Conservation (phyloP, 257 asterid genomes). For the Capsicum pubescens region DNA sequence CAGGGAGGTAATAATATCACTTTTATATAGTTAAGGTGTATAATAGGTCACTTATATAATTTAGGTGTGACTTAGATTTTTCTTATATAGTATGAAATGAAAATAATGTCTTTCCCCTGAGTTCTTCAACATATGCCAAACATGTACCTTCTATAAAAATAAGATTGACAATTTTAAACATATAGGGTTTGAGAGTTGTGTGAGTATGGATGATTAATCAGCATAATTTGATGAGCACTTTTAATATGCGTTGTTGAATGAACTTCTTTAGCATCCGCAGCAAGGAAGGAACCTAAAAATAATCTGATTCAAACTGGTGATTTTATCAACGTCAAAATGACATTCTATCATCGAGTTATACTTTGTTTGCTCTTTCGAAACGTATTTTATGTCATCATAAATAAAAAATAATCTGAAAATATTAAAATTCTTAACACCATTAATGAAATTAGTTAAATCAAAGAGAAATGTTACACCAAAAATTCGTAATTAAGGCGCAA, state of each 20-base stretch:
- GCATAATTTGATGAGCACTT: no score
- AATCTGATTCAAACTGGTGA: fast-evolving
- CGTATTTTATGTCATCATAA: background rate
- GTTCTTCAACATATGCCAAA: background rate
- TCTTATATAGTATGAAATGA: no score
- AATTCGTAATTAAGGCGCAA: background rate
- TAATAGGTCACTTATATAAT: no score
- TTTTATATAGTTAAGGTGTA: no score
- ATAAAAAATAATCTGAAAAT: background rate
- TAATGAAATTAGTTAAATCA: background rate
- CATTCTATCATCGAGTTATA: background rate
- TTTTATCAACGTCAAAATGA: background rate
- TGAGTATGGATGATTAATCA: background rate
- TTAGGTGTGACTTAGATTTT: no score
- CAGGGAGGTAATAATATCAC: no score
- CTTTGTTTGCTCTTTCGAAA: background rate
- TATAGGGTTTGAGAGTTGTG: background rate
- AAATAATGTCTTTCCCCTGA: no score
- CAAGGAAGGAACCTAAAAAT: background rate
- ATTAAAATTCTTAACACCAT: background rate
- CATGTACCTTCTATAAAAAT: background rate
- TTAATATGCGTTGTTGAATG: no score
- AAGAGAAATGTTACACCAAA: background rate
- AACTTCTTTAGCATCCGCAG: no score
- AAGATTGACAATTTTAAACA: background rate